Base-by-base conservation (phyloP, 768 basidiomycete genomes). In the Stropharia rugosoannulata region DNA sequence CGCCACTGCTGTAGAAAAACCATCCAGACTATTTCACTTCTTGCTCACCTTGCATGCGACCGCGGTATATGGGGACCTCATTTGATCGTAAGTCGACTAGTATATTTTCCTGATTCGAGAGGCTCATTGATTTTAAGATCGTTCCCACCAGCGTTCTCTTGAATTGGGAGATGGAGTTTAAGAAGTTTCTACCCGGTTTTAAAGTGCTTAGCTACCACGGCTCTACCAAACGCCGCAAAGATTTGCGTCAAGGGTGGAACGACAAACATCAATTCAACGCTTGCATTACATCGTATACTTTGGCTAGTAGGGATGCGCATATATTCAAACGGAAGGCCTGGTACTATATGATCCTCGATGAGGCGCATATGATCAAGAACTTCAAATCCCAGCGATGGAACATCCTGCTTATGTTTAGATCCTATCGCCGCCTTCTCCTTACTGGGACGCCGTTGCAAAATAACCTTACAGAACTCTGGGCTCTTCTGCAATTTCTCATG, bases 341-440 rank as follows among this genome's bases (percentile, higher is more conserved):
- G 95, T 93, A 94, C 66, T 97, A 97, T 64, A 91, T 97, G 89
- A 85, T 97, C 52, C 84, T 97, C 5, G 94, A 97, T 67, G 94
- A 97, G 70, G 95, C 94, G 6, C 94, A 97, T 66, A 96, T 95
- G 85, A 95, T 97, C 84, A 95, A 95, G 75, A 97, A 97, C 69
- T 96, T 95, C 75, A 86, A 87, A 66, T 93, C 90, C 0, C 93
- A 97, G 67, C 82, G 95, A 37, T 97, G 95, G 94, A 93, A 92
- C 63, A 93, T 87, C 29, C 72, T 97, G 9, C 79, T 96, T 11
- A 90, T 92, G 80, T 95, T 96, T 70, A 82, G 88, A 29, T 90
- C 89, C 9, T 89, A 89, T 66, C 83, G 90, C 29, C 87, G 97
- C 11, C 76, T 99, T 39, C 81, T 98, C 49, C 73, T 99, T 49